Conservation (phyloP, 2,329 filamentous ascomycete species). For the Alternaria sp. region DNA sequence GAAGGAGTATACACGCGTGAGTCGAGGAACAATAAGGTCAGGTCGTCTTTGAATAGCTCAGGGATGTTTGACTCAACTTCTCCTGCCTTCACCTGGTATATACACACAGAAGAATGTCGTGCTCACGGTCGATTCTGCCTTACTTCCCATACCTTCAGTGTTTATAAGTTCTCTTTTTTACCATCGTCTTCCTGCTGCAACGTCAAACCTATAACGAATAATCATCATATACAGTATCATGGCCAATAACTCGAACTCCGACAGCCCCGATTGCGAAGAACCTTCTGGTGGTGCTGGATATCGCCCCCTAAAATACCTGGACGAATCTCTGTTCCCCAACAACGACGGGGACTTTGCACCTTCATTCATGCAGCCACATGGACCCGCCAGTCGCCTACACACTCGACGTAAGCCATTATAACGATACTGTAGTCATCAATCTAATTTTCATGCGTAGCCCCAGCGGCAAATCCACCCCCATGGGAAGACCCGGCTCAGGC, state of each 20-base stretch:
- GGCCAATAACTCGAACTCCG: neutral
- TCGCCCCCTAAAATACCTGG: neutral
- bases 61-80: neutral
- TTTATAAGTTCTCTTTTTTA: neutral
- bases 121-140: neutral
- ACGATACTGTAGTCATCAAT: neutral
- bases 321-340: conserved; percentile 1
- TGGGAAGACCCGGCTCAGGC: neutral
- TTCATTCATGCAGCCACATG: conserved; percentile 1
- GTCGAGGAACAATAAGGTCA: neutral
- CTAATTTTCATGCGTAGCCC: neutral
- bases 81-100: neutral
- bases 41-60: neutral
- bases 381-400: neutral
- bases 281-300: neutral
- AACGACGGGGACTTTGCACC: conserved; percentile 5
- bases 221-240: neutral
- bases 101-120: neutral
- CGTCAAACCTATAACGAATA: neutral
- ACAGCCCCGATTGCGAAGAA: neutral
- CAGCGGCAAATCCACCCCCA: neutral
- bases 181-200: neutral
- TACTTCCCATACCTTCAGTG: neutral
- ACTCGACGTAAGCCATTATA: neutral
- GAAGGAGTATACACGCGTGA: neutral